Conservation (phyloP, 768 basidiomycete species). For the Trametes sanguinea region DNA sequence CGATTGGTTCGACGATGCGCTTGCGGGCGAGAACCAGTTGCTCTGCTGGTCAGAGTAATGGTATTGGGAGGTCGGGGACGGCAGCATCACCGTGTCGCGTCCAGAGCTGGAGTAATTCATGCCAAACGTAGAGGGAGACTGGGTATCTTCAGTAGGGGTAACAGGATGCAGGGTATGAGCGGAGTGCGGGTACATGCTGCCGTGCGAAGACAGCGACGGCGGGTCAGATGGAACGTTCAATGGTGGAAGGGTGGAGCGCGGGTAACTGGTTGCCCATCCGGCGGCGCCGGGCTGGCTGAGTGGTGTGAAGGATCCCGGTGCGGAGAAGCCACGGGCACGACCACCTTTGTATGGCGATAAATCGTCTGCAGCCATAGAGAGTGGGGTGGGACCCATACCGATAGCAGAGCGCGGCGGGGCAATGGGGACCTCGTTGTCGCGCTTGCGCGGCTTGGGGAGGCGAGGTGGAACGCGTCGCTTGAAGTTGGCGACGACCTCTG, state of each 20-base stretch:
- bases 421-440: conserved; percentile 68
- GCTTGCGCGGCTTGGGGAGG: conserved; percentile 83
- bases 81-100: conserved; percentile 39
- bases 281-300: conserved; percentile 58
- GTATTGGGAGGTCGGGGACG: conserved; percentile 58
- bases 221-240: conserved; percentile 82
- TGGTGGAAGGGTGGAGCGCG: conserved; percentile 67
- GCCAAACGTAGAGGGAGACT: conserved; percentile 45
- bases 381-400: conserved; percentile 66
- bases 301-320: conserved; percentile 78
- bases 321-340: conserved; percentile 71
- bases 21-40: conserved; percentile 57
- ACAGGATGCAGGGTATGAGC: conserved; percentile 66
- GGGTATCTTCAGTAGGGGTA: conserved; percentile 70
- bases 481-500: conserved; percentile 91
- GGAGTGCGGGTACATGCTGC: conserved; percentile 59
- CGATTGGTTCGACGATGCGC: conserved; percentile 55
- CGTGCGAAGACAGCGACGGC: conserved; percentile 57
- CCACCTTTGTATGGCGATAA: conserved; percentile 56
- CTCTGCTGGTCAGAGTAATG: conserved; percentile 61
- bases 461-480: conserved; percentile 95
- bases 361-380: conserved; percentile 58
- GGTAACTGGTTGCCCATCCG: conserved; percentile 59
- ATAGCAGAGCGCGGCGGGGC: conserved; percentile 78
- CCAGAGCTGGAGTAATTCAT: conserved; percentile 35